A percentile compares a stretch with the other conserved stretches of the same genome.
Evolutionary conservation across 768 basidiomycete genomes (phyloP).

Genomic region (Agaricus sinodeliciosus): DNA sequence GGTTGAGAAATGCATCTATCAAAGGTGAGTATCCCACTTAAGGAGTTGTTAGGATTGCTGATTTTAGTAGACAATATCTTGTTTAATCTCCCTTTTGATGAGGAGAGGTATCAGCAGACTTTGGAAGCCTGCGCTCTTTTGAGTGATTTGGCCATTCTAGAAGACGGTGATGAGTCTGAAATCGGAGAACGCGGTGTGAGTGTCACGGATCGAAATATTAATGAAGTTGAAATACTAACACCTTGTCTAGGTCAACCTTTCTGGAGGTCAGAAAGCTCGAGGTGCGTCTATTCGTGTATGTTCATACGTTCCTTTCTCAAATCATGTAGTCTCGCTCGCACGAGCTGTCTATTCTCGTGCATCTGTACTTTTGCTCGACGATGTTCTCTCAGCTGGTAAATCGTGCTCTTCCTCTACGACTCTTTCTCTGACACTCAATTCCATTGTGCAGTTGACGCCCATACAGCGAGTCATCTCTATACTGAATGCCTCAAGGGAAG

Average conservation of each 20-base stretch:
- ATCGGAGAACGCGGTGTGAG: constrained; percentile 80
- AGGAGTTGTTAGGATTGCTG: not conserved
- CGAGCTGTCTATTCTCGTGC: constrained; percentile 90
- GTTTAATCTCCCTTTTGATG: constrained; percentile 71
- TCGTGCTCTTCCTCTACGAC: not conserved
- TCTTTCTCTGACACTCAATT: not conserved
- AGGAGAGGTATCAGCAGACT: constrained; percentile 76
- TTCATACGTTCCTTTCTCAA: constrained; percentile 32
- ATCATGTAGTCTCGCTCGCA: constrained; percentile 32
- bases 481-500: constrained; percentile 78
- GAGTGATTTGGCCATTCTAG: constrained; percentile 72
- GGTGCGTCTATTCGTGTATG: constrained; percentile 34
- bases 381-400: constrained; percentile 57
- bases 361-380: constrained; percentile 76
- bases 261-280: constrained; percentile 63
- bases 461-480: constrained; percentile 87
- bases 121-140: constrained; percentile 73
- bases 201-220: not conserved
- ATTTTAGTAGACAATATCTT: constrained; percentile 54
- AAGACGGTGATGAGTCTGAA: constrained; percentile 84
- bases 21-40: constrained; percentile 25
- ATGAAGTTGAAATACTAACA: not conserved
- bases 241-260: constrained; percentile 35
- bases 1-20: constrained; percentile 62
- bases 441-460: constrained; percentile 65